phyloP scores from a whole-genome alignment of 2,329 filamentous ascomycete genomes.

The Sporothrix protearum region DNA sequence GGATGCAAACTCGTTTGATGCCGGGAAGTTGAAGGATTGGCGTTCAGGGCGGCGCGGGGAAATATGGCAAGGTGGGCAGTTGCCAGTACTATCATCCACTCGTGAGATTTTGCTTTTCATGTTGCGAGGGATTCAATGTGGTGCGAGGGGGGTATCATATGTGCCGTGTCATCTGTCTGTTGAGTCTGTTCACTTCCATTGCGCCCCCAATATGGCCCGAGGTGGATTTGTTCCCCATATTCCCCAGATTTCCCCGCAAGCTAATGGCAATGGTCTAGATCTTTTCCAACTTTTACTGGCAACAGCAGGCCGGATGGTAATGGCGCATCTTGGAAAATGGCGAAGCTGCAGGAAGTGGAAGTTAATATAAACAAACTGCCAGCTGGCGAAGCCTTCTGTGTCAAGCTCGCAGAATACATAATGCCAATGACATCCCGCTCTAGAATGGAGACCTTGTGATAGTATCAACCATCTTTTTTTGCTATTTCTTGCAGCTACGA shows the following conservation, averaged over 20 bases:
- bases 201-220: neutral
- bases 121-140: neutral
- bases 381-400: too few species aligned
- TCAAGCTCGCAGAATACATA: too few species aligned
- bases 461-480: too few species aligned
- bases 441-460: neutral
- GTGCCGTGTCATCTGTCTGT: neutral
- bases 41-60: neutral
- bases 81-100: neutral
- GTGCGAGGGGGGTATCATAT: neutral
- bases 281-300: neutral
- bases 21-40: neutral
- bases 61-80: neutral
- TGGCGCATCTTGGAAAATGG: neutral
- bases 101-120: neutral
- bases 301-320: neutral
- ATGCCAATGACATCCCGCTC: too few species aligned
- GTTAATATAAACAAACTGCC: too few species aligned
- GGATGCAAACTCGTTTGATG: neutral
- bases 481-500: too few species aligned
- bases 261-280: neutral
- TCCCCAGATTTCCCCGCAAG: neutral
- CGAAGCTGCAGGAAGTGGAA: too few species aligned
- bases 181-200: neutral
- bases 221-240: neutral